Conservation (phyloP, 1,139 yeast genomes). For the Nakaseomyces nivariensis region DNA sequence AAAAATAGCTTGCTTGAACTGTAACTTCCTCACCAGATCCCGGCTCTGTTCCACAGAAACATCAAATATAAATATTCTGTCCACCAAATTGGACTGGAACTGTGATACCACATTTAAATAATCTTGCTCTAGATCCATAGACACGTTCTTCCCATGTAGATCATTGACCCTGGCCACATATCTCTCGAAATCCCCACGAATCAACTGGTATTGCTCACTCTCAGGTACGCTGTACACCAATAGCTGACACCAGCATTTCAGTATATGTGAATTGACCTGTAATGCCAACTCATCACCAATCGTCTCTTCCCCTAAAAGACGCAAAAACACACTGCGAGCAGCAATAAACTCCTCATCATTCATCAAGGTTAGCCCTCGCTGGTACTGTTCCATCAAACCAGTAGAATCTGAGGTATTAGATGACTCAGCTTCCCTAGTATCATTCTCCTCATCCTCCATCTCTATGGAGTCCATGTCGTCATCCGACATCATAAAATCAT, state of each 20-base stretch:
- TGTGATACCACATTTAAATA: background rate
- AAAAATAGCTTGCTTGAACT: background rate
- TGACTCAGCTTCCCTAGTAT: conserved; percentile 13
- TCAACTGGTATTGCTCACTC: background rate
- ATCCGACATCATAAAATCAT: conserved; percentile 35
- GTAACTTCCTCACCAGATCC: background rate
- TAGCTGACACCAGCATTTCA: background rate
- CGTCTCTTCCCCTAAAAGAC: background rate
- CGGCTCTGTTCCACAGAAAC: background rate
- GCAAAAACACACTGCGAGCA: background rate
- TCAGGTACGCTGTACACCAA: background rate
- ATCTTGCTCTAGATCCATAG: background rate
- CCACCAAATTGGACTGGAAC: background rate
- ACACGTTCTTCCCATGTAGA: background rate
- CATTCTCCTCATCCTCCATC: conserved; percentile 21
- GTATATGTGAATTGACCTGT: background rate
- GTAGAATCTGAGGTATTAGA: conserved; percentile 3
- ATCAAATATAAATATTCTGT: background rate
- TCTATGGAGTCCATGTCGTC: conserved; percentile 20
- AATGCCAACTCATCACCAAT: conserved; percentile 4
- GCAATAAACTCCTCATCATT: background rate
- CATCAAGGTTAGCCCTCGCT: background rate
- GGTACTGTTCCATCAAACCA: background rate
- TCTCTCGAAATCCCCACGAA: background rate
- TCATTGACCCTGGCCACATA: background rate